Conservation (phyloP, 2,329 filamentous ascomycete species). For the Alternaria triticimaculans region DNA sequence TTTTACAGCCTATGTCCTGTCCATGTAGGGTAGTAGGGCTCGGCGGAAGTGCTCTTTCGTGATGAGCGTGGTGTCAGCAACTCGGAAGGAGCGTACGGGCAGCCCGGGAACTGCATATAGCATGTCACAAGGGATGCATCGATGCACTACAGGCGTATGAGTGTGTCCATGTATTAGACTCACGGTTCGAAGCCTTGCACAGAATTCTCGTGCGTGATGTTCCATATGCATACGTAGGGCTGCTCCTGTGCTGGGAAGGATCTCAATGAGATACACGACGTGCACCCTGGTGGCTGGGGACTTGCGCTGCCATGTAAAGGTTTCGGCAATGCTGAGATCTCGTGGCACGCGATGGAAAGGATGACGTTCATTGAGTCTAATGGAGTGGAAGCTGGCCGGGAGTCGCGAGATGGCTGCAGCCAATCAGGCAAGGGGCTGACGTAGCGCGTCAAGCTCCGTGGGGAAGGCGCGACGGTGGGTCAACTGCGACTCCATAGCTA, state of each 20-base stretch:
- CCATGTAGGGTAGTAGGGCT: slow-evolving; percentile 40
- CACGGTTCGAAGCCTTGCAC: neutral
- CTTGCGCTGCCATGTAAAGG: neutral
- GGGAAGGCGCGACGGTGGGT: slow-evolving; percentile 3
- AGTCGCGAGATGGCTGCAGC: neutral
- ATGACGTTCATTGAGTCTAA: neutral
- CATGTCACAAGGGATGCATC: neutral
- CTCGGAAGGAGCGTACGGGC: slow-evolving; percentile 14
- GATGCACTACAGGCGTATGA: neutral
- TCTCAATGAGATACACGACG: too few relatives aligned
- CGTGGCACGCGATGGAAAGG: neutral
- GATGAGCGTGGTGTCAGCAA: slow-evolving; percentile 63
- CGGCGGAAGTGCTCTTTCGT: slow-evolving; percentile 53
- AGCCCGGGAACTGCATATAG: neutral
- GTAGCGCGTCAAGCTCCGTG: slow-evolving; percentile 3
- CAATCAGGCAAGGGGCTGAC: neutral
- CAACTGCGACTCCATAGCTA: neutral
- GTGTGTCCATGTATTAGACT: neutral
- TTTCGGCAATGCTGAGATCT: neutral
- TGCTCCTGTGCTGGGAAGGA: too few relatives aligned
- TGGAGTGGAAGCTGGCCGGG: neutral
- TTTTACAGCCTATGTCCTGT: neutral
- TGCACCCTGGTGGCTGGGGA: neutral
- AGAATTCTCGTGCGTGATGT: too few relatives aligned
- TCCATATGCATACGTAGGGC: too few relatives aligned